Percentiles rank a stretch among this genome's conserved stretches.
Evolutionary conservation across 345 rosid genomes (phyloP).

Genomic region (Ricinus communis): DNA sequence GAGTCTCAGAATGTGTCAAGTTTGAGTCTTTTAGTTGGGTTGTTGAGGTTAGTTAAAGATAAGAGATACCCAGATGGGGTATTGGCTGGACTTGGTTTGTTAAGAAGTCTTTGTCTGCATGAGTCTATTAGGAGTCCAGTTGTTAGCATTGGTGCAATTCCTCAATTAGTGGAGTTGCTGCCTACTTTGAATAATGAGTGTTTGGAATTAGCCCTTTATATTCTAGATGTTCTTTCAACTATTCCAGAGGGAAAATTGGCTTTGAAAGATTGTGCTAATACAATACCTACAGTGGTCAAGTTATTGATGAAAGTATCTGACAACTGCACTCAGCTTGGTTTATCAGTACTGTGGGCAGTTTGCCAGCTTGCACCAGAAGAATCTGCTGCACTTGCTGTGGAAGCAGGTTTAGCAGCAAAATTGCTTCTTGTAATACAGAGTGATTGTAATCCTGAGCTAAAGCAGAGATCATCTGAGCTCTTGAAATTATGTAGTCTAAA

Average conservation of each 20-base stretch:
- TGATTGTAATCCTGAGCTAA: conserved; percentile 24
- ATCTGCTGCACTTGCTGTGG: conserved; percentile 32
- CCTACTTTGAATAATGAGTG: conserved; percentile 38
- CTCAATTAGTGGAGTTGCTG: conserved; percentile 54
- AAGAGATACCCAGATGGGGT: conserved; percentile 51
- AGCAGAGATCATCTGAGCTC: conserved; percentile 33
- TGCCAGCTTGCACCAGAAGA: conserved; percentile 35
- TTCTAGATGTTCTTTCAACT: conserved; percentile 27
- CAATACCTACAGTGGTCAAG: conserved; percentile 35
- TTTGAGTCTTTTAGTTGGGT: conserved; percentile 52
- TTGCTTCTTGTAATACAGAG: conserved; percentile 37
- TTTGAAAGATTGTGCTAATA: conserved; percentile 25
- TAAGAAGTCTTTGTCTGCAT: conserved; percentile 48
- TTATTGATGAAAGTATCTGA: conserved; percentile 35
- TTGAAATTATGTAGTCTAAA: conserved; percentile 35
- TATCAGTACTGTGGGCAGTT: conserved; percentile 30
- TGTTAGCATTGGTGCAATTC: conserved; percentile 57
- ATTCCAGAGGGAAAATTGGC: conserved; percentile 27
- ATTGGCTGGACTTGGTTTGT: conserved; percentile 49
- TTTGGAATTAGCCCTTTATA: conserved; percentile 27
- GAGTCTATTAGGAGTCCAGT: conserved; percentile 41
- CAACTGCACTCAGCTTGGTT: conserved; percentile 25
- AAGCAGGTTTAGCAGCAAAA: conserved; percentile 35
- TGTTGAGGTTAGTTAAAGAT: conserved; percentile 50
- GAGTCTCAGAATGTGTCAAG: conserved; percentile 51